Evolutionary conservation across 768 basidiomycete genomes (phyloP), one percentile per base, ranked within the genome.

Genomic region (Goffeauzyma gilvescens): DNA sequence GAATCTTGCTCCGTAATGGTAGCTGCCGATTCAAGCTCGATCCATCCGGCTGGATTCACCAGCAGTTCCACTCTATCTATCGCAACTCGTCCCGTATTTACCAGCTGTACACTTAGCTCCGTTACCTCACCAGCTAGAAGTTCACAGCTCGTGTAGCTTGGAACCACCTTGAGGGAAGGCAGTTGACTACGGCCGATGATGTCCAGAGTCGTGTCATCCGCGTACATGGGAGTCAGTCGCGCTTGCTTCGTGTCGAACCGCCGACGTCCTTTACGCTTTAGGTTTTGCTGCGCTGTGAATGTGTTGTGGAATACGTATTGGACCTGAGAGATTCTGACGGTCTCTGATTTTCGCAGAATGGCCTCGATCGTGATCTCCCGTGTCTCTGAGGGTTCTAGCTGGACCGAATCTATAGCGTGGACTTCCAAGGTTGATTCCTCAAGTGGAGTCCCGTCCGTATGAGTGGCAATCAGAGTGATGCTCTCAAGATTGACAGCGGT

Each of bases 1-100:
- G 28, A 47, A 13, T 56, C 51, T 22, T 51, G 46, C 1, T 65
- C 66, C 18, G 51, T 47, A 28, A 50, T 24, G 5, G 32, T 4
- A 34, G 22, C 4, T 12, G 14, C n/a, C 22, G 13, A 37, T 23
- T 62, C 59, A 2, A 77, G 41, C 73, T 74, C 77, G n/a, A 81
- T 54, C 49, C 73, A 76, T 52, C 80, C 78, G 14, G 73, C 72
- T 17, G 67, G 57, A 22, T 71, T 75, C 35, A 69, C 51, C 2
- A 84, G 66, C 48, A 79, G 59, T 79, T 81, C 81, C n/a, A 84
- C 51, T 46, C 84, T 81, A 9, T 62, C 63, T 20, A 89, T 71
- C 13, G 68, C 60, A 24, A 66, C 67, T 8, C 65, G 66, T 0
- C 87, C 86, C 6, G 67, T 59, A 57, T 90, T 93, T 18, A 66